Percentiles rank a stretch among this genome's conserved stretches.
Conservation (phyloP, 2,329 filamentous ascomycete genomes). For the Dothistroma septosporum region DNA sequence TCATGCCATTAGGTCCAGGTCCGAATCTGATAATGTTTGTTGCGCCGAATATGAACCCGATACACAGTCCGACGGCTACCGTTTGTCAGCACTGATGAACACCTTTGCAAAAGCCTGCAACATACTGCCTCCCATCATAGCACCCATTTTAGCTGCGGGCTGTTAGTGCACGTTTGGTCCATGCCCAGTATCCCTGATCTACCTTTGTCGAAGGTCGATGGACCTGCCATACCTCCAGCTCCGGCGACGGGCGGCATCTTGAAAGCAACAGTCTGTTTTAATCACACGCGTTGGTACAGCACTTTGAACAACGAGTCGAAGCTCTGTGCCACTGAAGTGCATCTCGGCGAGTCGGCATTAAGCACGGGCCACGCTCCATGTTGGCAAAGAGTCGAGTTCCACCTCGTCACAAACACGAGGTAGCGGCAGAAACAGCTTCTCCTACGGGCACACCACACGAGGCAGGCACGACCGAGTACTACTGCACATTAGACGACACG, state of each 20-base stretch:
- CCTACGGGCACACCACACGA: not conserved
- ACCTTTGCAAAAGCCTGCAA: constrained; percentile 2
- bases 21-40: constrained; percentile 93
- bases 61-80: constrained; percentile 86
- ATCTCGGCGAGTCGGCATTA: not conserved
- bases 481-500: not conserved
- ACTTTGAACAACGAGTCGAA: not conserved
- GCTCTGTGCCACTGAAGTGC: not conserved
- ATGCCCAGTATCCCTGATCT: constrained; percentile 30
- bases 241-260: constrained; percentile 34
- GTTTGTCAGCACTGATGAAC: constrained; percentile 4
- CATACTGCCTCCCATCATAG: constrained; percentile 97
- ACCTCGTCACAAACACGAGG: not conserved
- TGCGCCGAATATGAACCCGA: constrained; percentile 94
- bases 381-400: too few species aligned
- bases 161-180: constrained; percentile 7
- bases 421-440: not conserved
- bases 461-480: not conserved
- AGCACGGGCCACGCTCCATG: not conserved
- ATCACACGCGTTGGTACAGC: not conserved
- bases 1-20: constrained; percentile 86
- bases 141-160: constrained; percentile 85
- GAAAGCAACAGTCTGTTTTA: not conserved
- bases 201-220: constrained; percentile 70
- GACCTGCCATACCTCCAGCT: constrained; percentile 44